phyloP scores from a whole-genome alignment of 2,329 filamentous ascomycete genomes.

The Parastagonospora avenae region DNA sequence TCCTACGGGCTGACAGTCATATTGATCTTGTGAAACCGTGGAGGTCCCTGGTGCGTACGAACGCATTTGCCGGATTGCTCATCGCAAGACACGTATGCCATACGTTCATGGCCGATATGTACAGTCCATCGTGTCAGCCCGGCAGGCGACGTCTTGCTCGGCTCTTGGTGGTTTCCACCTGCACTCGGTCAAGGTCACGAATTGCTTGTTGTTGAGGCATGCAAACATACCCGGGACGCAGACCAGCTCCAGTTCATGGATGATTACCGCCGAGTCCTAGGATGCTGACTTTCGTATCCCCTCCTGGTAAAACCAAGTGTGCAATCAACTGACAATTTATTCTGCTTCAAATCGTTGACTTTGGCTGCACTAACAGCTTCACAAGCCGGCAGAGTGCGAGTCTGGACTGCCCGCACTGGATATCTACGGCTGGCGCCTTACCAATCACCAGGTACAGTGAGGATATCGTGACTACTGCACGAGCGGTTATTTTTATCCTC shows the following conservation, averaged over 20 bases:
- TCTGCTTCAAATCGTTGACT: conserved; percentile 16
- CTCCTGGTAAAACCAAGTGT: conserved; percentile 27
- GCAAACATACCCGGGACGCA: no score
- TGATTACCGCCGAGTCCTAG: conserved; percentile 18
- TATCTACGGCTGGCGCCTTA: conserved; percentile 4
- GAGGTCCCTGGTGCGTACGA: no score
- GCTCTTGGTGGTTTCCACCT: no score
- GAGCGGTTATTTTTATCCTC: conserved; percentile 37
- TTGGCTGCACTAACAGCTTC: conserved; percentile 26
- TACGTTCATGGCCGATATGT: no score
- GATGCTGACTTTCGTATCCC: conserved; percentile 16
- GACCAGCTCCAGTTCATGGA: conserved; percentile 1
- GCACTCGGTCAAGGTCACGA: no score
- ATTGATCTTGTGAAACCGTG: no score
- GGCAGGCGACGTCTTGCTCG: no score
- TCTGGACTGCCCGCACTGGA: conserved; percentile 30
- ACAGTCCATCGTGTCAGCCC: no score
- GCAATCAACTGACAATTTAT: conserved; percentile 45
- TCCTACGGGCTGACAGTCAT: no score
- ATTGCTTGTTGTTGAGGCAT: no score
- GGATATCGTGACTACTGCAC: conserved; percentile 17
- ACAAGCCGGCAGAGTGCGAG: conserved; percentile 23
- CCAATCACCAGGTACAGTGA: conserved; percentile 17
- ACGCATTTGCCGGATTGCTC: no score
- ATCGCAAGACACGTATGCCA: no score